phyloP scores from a whole-genome alignment of 225 moss, liverwort and hornwort species.

The Antitrichia curtipendula region DNA sequence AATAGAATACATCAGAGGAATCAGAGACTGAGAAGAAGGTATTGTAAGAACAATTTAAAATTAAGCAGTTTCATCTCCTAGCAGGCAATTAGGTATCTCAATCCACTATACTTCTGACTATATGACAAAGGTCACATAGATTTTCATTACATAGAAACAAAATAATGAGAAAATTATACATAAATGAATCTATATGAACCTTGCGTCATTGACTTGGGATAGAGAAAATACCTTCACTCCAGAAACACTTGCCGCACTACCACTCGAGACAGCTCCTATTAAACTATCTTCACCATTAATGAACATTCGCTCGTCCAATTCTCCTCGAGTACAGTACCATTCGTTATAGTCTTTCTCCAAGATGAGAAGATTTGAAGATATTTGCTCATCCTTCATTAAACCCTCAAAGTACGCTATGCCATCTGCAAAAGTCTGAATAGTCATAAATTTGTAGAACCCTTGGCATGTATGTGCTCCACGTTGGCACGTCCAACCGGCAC shows the following conservation, averaged over 20 bases:
- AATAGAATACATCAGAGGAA: neutral
- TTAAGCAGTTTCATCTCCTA: neutral
- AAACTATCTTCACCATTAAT: conserved; percentile 82
- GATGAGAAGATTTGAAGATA: conserved; percentile 47
- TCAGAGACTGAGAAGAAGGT: neutral
- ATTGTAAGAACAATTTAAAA: neutral
- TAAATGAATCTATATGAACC: neutral
- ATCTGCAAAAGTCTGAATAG: conserved; percentile 41
- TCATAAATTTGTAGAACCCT: neutral
- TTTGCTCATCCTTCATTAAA: conserved; percentile 70
- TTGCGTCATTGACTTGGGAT: neutral
- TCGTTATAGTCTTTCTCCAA: conserved; percentile 71
- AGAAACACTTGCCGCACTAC: conserved; percentile 59
- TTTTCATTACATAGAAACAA: neutral
- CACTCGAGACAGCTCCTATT: conserved; percentile 53
- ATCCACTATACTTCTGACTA: neutral
- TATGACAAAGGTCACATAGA: neutral
- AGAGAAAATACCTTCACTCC: conserved; percentile 48
- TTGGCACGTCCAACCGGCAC: neutral
- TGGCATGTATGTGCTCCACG: neutral
- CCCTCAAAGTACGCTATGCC: conserved; percentile 68
- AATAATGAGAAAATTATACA: neutral
- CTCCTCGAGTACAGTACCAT: conserved; percentile 64
- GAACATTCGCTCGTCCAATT: conserved; percentile 94
- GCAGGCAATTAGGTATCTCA: neutral